These are phyloP conservation scores for Aureobasidium sp. DNA, from an alignment of 2,329 filamentous ascomycete genomes.

Conservation along the genomic window DNA sequence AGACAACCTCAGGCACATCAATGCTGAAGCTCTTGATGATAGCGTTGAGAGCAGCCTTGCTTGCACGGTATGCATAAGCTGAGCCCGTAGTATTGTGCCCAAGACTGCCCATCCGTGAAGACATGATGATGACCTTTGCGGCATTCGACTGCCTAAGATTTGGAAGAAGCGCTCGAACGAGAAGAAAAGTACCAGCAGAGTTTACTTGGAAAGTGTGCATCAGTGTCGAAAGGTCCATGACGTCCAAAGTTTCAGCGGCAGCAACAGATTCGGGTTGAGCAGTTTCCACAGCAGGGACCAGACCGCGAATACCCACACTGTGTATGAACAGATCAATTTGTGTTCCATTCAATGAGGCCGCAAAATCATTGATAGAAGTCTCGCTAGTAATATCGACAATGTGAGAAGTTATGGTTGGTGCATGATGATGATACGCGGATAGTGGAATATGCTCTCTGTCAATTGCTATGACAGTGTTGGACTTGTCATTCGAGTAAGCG, in stretches of 20 bases:
- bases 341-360: conserved; percentile 16
- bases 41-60: conserved; percentile 42
- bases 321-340: conserved; percentile 38
- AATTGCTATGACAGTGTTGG: conserved; percentile 28
- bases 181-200: conserved; percentile 36
- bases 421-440: not conserved
- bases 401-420: conserved; percentile 21
- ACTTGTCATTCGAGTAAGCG: conserved; percentile 21
- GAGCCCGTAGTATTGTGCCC: conserved; percentile 34
- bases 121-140: conserved; percentile 37
- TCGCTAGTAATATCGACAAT: conserved; percentile 26
- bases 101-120: conserved; percentile 40
- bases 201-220: conserved; percentile 36
- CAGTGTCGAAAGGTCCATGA: conserved; percentile 36
- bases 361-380: conserved; percentile 22
- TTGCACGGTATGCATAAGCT: conserved; percentile 42
- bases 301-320: conserved; percentile 39
- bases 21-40: conserved; percentile 38
- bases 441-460: conserved; percentile 22
- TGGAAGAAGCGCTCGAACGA: conserved; percentile 33
- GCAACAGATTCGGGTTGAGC: conserved; percentile 30
- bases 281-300: conserved; percentile 29
- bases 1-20: conserved; percentile 38
- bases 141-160: conserved; percentile 23
- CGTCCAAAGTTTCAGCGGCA: conserved; percentile 35